Conservation (phyloP, 208 protist genomes). For the Trichomonas gallinae region DNA sequence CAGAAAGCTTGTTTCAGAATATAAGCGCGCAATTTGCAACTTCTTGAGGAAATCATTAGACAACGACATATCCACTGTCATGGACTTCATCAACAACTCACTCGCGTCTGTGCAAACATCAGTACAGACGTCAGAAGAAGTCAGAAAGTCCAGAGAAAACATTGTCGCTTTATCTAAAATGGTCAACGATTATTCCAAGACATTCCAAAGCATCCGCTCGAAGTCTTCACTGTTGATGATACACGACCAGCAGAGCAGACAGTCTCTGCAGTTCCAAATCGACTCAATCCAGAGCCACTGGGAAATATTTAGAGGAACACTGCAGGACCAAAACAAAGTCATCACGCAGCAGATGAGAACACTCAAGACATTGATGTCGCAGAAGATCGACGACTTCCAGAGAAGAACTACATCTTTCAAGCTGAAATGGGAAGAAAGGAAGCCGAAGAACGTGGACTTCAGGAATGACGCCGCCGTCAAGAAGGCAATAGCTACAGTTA, state of each 20-base stretch:
- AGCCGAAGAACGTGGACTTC: background rate
- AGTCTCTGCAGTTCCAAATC: background rate
- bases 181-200: background rate
- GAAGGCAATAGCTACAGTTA: background rate
- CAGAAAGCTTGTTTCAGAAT: background rate
- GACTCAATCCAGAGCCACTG: background rate
- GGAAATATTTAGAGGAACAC: background rate
- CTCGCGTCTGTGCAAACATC: background rate
- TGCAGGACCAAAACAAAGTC: background rate
- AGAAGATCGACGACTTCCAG: conserved; percentile 18
- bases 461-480: background rate
- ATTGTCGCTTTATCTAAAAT: background rate
- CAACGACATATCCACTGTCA: background rate
- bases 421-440: background rate
- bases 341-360: background rate
- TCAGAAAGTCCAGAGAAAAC: background rate
- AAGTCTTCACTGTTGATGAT: background rate
- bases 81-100: conserved; percentile 23
- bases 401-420: background rate
- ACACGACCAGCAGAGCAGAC: background rate
- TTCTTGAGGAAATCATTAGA: background rate
- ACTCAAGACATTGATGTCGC: background rate
- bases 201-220: background rate
- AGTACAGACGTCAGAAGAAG: background rate
- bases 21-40: background rate